These are phyloP conservation scores for Ampelocalamus luodianensis DNA, from an alignment of 176 grass and related monocot genomes.

Conservation along the genomic window DNA sequence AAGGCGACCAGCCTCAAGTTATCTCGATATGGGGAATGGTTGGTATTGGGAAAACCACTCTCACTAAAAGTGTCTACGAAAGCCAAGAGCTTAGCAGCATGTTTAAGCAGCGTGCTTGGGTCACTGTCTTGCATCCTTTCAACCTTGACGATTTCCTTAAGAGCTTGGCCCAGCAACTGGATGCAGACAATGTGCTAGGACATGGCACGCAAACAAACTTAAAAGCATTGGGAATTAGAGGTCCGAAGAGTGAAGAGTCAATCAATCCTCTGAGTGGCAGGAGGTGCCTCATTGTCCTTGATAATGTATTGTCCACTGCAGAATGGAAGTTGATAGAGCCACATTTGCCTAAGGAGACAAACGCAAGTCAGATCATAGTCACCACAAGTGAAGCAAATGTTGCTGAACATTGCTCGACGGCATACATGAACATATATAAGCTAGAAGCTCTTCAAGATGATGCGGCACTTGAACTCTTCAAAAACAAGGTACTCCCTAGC, in stretches of 20 bases:
- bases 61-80: conserved; percentile 29
- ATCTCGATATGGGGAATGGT: conserved; percentile 43
- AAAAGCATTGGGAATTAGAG: too few relatives aligned
- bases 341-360: neutral
- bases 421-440: neutral
- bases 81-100: neutral
- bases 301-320: neutral
- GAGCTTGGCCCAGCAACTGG: neutral
- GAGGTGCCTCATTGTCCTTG: conserved; percentile 12
- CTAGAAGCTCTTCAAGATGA: neutral
- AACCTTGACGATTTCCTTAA: neutral
- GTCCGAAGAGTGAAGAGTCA: neutral
- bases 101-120: conserved; percentile 39
- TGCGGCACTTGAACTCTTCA: neutral
- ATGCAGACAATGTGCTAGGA: neutral
- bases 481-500: neutral
- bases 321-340: neutral
- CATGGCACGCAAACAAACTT: too few relatives aligned
- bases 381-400: conserved; percentile 24
- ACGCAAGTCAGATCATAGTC: conserved; percentile 20
- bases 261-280: neutral
- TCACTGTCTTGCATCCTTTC: conserved; percentile 37
- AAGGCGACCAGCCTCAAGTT: neutral
- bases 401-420: neutral
- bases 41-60: conserved; percentile 49